These are phyloP conservation scores for Aspergillus proliferans DNA, from an alignment of 2,329 filamentous ascomycete species.

Conservation along the genomic window DNA sequence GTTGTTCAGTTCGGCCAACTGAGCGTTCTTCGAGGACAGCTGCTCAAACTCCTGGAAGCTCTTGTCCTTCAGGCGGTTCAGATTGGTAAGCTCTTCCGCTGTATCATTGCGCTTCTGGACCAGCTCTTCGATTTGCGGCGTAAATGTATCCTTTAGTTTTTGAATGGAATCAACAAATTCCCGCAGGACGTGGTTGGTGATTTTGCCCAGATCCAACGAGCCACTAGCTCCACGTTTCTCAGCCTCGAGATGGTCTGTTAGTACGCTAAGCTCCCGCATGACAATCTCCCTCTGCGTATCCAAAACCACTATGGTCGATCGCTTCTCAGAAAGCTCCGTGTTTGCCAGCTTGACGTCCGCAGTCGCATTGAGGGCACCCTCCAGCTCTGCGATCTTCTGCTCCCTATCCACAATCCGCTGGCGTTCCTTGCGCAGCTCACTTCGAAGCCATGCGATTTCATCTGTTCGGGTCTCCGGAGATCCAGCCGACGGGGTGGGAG, in stretches of 20 bases:
- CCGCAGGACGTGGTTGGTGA: conserved; percentile 56
- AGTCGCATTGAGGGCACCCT: conserved; percentile 52
- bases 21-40: conserved; percentile 86
- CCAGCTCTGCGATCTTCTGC: conserved; percentile 75
- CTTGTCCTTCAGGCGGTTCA: conserved; percentile 82
- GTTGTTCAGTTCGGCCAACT: conserved; percentile 91
- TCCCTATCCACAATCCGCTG: conserved; percentile 81
- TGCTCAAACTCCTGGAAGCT: conserved; percentile 94
- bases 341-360: conserved; percentile 69
- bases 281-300: conserved; percentile 95
- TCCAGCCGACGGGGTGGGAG: conserved; percentile 65
- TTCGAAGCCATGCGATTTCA: conserved; percentile 59
- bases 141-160: conserved; percentile 73
- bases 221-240: conserved; percentile 77
- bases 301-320: conserved; percentile 88
- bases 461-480: conserved; percentile 48
- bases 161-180: conserved; percentile 59
- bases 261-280: conserved; percentile 80
- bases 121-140: conserved; percentile 72
- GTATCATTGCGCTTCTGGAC: conserved; percentile 81
- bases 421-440: conserved; percentile 74
- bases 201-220: conserved; percentile 69
- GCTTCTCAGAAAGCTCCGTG: conserved; percentile 82
- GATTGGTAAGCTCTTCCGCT: conserved; percentile 74
- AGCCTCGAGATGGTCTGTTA: conserved; percentile 79